Base-by-base conservation (phyloP, 192 early-diverging fungal genomes). In the Diversispora epigaea region DNA sequence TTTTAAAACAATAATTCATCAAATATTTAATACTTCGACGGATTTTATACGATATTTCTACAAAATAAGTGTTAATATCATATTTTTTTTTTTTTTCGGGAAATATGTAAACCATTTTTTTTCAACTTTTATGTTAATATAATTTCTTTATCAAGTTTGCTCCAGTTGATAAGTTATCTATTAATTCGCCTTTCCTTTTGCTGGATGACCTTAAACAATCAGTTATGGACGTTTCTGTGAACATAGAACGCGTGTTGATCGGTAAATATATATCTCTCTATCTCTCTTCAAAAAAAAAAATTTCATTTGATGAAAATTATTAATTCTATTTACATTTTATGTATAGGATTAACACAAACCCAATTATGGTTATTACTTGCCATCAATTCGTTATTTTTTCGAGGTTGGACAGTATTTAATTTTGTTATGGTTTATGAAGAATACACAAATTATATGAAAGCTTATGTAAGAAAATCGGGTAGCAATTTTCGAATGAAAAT, bases 1-100 rank as follows among this genome's bases (percentile, higher is more conserved):
- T 67, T 67, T 67, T 46, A 25, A 67, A 12, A 67, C 45, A 11
- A 45, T 67, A 1, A 47, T 67, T 15, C 10, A 49, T 41, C 43
- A 50, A 45, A 67, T 46, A 67, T 67, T 67, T 49, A 49, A 67
- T 67, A 25, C 11, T 67, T 49, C 44, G 25, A 49, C 65, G 22
- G 65, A 67, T 15, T 21, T 67, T 22, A 14, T 67, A 25, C 45
- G 65, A 22, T 15, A 8, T 46, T 46, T 67, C 14, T 44, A 49
- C 25, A 67, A 67, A 67, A 67, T 67, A 67, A 25, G 65, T 25
- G 65, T 49, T 47, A 67, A 45, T 67, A 4, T 62, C 4, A 11
- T 63, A 15, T 25, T 32, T 63, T 32, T 32, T 32, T 32, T 32
- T 32, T 32, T 32, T 32, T 32, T 2, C 25, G 25, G 25, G 25